phyloP scores from a whole-genome alignment of 345 rosid genomes.

The Anacardium occidentale region DNA sequence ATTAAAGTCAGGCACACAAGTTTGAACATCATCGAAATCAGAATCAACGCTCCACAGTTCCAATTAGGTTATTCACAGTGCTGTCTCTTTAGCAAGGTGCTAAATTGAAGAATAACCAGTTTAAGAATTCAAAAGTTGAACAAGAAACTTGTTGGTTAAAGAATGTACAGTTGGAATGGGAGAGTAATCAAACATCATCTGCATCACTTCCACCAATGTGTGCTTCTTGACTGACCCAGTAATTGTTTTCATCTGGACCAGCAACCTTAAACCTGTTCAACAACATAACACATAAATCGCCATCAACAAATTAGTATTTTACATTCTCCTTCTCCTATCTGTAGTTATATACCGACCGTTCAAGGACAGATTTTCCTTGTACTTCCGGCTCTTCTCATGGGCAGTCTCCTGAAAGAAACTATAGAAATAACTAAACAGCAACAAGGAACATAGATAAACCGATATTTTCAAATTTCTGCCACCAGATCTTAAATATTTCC shows the following conservation, averaged over 20 bases:
- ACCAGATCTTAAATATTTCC: constrained; percentile 82
- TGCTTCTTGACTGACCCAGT: constrained; percentile 67
- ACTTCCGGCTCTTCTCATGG: constrained; percentile 81
- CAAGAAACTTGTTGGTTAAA: constrained; percentile 22
- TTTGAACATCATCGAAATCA: constrained; percentile 15
- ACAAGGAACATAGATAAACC: constrained; percentile 15
- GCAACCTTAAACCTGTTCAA: constrained; percentile 76
- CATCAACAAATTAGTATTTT: constrained; percentile 8
- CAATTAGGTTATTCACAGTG: constrained; percentile 30
- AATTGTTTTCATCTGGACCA: constrained; percentile 88
- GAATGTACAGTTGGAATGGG: constrained; percentile 45
- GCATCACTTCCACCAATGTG: constrained; percentile 89
- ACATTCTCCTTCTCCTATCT: constrained; percentile 3
- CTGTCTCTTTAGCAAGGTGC: constrained; percentile 7
- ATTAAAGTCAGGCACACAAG: constrained; percentile 12
- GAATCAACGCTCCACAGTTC: constrained; percentile 29
- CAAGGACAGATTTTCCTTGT: constrained; percentile 92
- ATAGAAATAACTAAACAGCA: constrained; percentile 24
- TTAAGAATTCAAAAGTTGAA: constrained; percentile 31
- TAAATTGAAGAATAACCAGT: constrained; percentile 17
- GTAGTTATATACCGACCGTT: constrained; percentile 59
- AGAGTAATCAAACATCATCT: constrained; percentile 63
- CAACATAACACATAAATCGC: constrained; percentile 26
- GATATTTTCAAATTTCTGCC: constrained; percentile 1
- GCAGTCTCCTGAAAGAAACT: constrained; percentile 78